A percentile compares a stretch with the other conserved stretches of the same genome.
Conservation (phyloP, 371 early-diverging fungal species). For the Quaeritorhiza haematococci region DNA sequence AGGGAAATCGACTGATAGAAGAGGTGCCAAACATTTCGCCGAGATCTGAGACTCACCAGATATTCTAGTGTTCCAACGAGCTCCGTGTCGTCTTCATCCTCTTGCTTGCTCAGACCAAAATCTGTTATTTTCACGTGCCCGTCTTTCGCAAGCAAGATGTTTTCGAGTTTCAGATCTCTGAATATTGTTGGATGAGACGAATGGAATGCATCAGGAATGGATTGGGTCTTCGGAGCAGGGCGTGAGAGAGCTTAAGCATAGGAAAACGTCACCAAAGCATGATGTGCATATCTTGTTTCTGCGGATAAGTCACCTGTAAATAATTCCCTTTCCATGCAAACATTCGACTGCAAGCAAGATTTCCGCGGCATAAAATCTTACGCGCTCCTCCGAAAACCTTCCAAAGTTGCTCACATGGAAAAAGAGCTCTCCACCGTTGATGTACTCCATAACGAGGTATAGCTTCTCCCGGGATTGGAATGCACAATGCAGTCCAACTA, state of each 20-base stretch:
- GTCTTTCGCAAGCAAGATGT: slow-evolving; percentile 85
- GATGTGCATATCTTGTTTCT: too few species aligned
- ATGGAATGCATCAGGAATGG: neutral
- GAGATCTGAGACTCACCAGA: too few species aligned
- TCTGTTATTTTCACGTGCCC: slow-evolving; percentile 99
- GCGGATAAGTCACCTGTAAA: slow-evolving; percentile 91
- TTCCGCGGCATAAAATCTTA: slow-evolving; percentile 97
- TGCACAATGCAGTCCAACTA: slow-evolving; percentile 92
- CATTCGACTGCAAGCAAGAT: slow-evolving; percentile 92
- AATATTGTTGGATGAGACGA: neutral
- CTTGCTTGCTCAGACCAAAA: slow-evolving; percentile 97
- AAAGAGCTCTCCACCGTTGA: slow-evolving; percentile 98
- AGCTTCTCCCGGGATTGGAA: slow-evolving; percentile 91
- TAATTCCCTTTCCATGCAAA: slow-evolving; percentile 88
- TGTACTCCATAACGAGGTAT: slow-evolving; percentile 98
- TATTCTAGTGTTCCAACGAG: slow-evolving; percentile 99
- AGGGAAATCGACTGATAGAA: too few species aligned
- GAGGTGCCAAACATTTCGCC: too few species aligned
- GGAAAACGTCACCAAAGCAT: too few species aligned
- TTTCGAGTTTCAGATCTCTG: slow-evolving; percentile 96
- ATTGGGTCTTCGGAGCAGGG: too few species aligned
- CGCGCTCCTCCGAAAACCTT: slow-evolving; percentile 78
- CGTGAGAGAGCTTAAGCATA: too few species aligned
- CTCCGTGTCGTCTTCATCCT: slow-evolving; percentile 69
- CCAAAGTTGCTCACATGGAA: slow-evolving; percentile 76